Evolutionary conservation across 2,329 filamentous ascomycete genomes (phyloP).

Genomic region (Phaeosphaeriaceae sp.): DNA sequence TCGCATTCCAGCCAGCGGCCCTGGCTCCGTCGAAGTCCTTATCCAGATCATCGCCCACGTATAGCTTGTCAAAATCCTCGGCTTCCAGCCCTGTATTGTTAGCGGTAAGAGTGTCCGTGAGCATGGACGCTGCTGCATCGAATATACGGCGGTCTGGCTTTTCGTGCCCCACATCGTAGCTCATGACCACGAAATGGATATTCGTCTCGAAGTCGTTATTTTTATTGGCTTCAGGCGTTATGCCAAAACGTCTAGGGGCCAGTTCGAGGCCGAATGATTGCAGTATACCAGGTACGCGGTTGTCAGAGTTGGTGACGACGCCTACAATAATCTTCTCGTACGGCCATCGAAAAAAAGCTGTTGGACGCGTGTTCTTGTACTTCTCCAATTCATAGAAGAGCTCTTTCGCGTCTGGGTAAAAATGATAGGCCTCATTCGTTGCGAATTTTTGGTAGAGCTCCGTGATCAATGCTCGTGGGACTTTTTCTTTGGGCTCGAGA

Average conservation of each 20-base stretch:
- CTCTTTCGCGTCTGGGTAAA: conserved; percentile 57
- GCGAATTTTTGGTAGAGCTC: conserved; percentile 63
- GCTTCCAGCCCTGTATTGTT: conserved; percentile 10
- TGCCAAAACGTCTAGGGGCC: conserved; percentile 30
- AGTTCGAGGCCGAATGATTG: conserved; percentile 62
- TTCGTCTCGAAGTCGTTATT: conserved; percentile 37
- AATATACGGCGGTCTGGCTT: conserved; percentile 69
- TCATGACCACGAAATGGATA: conserved; percentile 67
- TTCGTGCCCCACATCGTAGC: conserved; percentile 68
- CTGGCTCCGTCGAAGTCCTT: conserved; percentile 61
- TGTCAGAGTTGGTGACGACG: conserved; percentile 70
- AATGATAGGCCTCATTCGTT: conserved; percentile 60
- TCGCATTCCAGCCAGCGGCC: conserved; percentile 57
- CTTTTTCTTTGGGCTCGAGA: conserved; percentile 32
- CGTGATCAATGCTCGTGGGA: conserved; percentile 58
- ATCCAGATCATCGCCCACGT: conserved; percentile 63
- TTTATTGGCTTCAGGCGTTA: conserved; percentile 23
- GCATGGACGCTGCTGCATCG: conserved; percentile 59
- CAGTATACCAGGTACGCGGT: conserved; percentile 64
- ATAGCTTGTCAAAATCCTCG: conserved; percentile 53
- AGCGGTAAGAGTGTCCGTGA: conserved; percentile 40
- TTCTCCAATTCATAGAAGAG: conserved; percentile 55
- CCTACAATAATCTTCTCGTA: conserved; percentile 59
- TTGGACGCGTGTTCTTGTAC: conserved; percentile 4
- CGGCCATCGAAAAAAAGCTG: conserved; percentile 29